Conservation (phyloP, 2,329 filamentous ascomycete genomes). For the Macroventuria anomochaeta region DNA sequence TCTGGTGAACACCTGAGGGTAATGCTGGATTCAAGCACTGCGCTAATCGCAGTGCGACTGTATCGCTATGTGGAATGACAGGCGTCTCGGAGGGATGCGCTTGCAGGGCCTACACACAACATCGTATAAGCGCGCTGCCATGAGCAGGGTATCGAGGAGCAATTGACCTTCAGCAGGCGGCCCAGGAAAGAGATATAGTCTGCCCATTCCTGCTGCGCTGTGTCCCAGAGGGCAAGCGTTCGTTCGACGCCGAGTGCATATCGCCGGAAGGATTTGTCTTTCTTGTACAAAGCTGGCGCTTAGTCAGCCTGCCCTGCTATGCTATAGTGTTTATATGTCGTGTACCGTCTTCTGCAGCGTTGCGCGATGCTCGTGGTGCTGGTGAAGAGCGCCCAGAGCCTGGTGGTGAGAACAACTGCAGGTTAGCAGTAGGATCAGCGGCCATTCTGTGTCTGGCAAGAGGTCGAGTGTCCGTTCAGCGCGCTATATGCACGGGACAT, state of each 20-base stretch:
- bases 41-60: constrained; percentile 87
- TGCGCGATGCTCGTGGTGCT: constrained; percentile 76
- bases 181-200: constrained; percentile 98
- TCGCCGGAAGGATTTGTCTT: constrained; percentile 76
- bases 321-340: constrained; percentile 6
- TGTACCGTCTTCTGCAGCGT: constrained; percentile 78
- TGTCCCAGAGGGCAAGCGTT: constrained; percentile 88
- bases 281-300: constrained; percentile 62
- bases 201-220: constrained; percentile 95
- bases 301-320: constrained; percentile 5
- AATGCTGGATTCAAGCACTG: constrained; percentile 94
- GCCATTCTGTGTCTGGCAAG: constrained; percentile 45
- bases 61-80: constrained; percentile 78
- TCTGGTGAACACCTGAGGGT: constrained; percentile 96
- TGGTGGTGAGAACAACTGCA: constrained; percentile 68
- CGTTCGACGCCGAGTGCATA: constrained; percentile 90
- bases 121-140: constrained; percentile 34
- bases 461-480: constrained; percentile 22
- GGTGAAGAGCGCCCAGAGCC: constrained; percentile 84
- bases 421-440: constrained; percentile 46
- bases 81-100: constrained; percentile 75
- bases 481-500: constrained; percentile 37
- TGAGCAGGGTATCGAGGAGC: constrained; percentile 17
- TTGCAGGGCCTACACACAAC: constrained; percentile 74
- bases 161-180: constrained; percentile 79